Conservation (phyloP, 371 early-diverging fungal species). For the Saksenaea oblongispora region DNA sequence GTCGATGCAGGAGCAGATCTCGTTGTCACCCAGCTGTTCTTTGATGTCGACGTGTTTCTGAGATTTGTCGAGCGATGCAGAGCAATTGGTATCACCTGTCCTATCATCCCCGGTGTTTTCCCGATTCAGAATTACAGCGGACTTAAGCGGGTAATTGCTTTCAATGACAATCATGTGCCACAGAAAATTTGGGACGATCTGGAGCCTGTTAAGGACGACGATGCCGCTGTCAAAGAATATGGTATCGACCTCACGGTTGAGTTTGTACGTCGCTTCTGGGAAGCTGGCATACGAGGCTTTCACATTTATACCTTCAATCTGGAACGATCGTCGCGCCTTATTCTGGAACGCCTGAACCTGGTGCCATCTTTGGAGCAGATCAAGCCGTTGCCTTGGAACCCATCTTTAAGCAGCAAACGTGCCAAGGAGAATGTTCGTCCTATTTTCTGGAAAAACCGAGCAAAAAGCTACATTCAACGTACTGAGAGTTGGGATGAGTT, state of each 20-base stretch:
- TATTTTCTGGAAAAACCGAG: conserved; percentile 96
- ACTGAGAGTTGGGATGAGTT: conserved; percentile 98
- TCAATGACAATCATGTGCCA: conserved; percentile 87
- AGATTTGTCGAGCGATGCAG: conserved; percentile 79
- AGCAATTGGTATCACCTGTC: conserved; percentile 78
- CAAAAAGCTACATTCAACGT: conserved; percentile 88
- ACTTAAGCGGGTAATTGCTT: conserved; percentile 81
- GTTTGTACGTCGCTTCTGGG: conserved; percentile 72
- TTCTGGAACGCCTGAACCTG: conserved; percentile 81
- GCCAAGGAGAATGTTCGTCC: conserved; percentile 95
- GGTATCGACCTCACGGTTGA: conserved; percentile 85
- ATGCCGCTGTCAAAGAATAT: conserved; percentile 91
- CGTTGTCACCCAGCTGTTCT: conserved; percentile 93
- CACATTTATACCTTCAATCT: conserved; percentile 93
- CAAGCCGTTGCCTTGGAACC: conserved; percentile 95
- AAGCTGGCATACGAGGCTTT: conserved; percentile 70
- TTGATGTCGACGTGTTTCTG: conserved; percentile 85
- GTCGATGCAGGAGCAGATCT: conserved; percentile 91
- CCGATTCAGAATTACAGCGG: conserved; percentile 91
- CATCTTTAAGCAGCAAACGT: conserved; percentile 77
- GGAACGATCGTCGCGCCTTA: conserved; percentile 81
- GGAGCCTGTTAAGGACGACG: conserved; percentile 95
- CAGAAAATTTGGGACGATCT: conserved; percentile 80
- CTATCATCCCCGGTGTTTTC: conserved; percentile 95
- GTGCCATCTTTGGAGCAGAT: conserved; percentile 76